Evolutionary conservation across 2,329 filamentous ascomycete genomes (phyloP), one percentile per base, ranked within the genome.

Genomic region (Passalora sequoiae): DNA sequence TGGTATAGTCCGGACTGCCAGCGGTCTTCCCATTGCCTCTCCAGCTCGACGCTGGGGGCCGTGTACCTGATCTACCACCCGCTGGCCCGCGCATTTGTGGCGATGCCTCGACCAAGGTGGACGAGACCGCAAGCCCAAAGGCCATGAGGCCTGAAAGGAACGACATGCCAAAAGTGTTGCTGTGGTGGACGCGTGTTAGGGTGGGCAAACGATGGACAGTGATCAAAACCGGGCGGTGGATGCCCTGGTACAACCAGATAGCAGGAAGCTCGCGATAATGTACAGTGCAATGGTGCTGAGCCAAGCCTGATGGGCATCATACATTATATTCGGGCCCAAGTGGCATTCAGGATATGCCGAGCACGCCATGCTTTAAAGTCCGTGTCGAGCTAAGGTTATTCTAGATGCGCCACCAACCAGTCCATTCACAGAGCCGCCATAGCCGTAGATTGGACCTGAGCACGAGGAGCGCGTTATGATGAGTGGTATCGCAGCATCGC

Each of bases 1-100:
- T 49, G 20, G 40, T 42, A 25, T 58, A 58, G 5, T 44, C 44
- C 2, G 55, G 55, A 30, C 48, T 54, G 10, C 47, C 44, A 36
- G 48, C 52, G 19, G 27, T 41, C 27, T 54, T 43, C n/a, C 54
- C 54, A 27, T 44, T 31, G n/a, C 53, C 53, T 30, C 43, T 21
- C 38, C 38, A 49, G 20, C 33, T 36, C 12, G 38, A 32, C 19
- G 30, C 6, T 16, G 29, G 17, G n/a, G 40, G 28, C 12, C 21
- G 36, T 5, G 32, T 22, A 8, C 35, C 39, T n/a, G 19, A 21
- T 16, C 20, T 29, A 20, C 33, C 33, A 17, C 29, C 32, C 19
- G 16, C 30, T 29, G 31, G 40, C 16, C 40, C 40, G n/a, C 40
- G 31, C 20, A 27, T 27, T 38, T 40, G 39, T 29, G 44, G 44